Percentiles rank a stretch among this genome's conserved stretches.
Evolutionary conservation across 768 basidiomycete genomes (phyloP).

Genomic region (Saitozyma podzolica): DNA sequence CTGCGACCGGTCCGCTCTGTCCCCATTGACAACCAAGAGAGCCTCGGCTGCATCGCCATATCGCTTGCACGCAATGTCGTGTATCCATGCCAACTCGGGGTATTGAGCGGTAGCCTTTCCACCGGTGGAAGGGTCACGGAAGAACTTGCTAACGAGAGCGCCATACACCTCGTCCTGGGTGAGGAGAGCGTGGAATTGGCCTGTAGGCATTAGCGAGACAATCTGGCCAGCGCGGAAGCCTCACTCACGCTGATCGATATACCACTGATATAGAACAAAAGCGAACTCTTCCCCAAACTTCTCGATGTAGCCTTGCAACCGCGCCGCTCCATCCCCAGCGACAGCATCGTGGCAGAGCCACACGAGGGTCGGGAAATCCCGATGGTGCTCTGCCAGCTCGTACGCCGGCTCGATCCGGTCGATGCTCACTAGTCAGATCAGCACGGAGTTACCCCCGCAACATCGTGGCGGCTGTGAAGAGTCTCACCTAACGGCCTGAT

Average conservation of each 20-base stretch:
- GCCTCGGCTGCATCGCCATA: slow-evolving; percentile 67
- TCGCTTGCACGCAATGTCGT: slow-evolving; percentile 71
- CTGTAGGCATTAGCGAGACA: slow-evolving; percentile 52
- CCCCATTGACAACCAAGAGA: slow-evolving; percentile 64
- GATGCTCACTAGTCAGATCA: slow-evolving; percentile 59
- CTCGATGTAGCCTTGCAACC: slow-evolving; percentile 68
- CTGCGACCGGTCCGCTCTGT: slow-evolving; percentile 63
- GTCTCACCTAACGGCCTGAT: slow-evolving; percentile 76
- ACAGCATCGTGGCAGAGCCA: slow-evolving; percentile 66
- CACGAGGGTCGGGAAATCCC: slow-evolving; percentile 81
- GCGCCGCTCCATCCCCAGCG: slow-evolving; percentile 29
- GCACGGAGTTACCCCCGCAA: slow-evolving; percentile 1
- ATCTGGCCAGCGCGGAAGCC: not conserved
- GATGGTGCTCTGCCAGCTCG: slow-evolving; percentile 78
- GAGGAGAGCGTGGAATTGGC: slow-evolving; percentile 79
- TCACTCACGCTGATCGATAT: slow-evolving; percentile 76
- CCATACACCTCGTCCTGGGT: slow-evolving; percentile 67
- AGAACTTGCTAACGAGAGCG: slow-evolving; percentile 70
- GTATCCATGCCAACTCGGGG: slow-evolving; percentile 70
- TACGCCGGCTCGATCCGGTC: slow-evolving; percentile 73
- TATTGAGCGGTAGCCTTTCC: slow-evolving; percentile 38
- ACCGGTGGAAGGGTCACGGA: slow-evolving; percentile 57
- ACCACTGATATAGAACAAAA: slow-evolving; percentile 87
- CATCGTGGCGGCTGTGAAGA: not conserved
- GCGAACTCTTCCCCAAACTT: slow-evolving; percentile 81